Evolutionary conservation across 768 basidiomycete species (phyloP), one percentile per base, ranked within the genome.

Genomic region (Mycena polygramma): DNA sequence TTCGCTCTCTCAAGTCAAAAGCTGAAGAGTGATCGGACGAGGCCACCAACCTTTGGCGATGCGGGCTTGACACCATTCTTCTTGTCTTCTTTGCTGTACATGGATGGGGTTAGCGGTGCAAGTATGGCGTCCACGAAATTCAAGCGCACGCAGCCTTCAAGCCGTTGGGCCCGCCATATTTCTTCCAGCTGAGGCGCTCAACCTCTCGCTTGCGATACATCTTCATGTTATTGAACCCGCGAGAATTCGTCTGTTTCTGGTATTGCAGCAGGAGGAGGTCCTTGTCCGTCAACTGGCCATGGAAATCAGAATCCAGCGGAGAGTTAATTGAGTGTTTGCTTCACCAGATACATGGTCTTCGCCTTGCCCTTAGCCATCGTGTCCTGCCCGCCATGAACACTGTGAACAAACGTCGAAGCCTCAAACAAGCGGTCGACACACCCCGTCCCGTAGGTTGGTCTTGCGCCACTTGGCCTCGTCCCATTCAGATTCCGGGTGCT

Each of bases 401-500:
- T 15, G 10, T 30, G 22, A 14, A 19, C 17, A 9, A 35, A 22
- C 24, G 22, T 20, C 19, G 36, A 14, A 46, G n/a, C 14, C n/a
- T n/a, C 30, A 37, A 55, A 20, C 9, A 51, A 2, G 24, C 17
- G 19, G 49, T 30, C 17, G 35, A 63, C 62, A 49, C 35, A 70
- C 69, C 35, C 58, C 69, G 0, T 70, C 69, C 14, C 51, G 63
- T 2, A 70, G 46, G 37, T 70, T 70, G 45, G 22, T 70, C 37
- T 61, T 70, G 63, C 69, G 62, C 69, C 69, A 70, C 36, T 70
- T 70, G 57, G 7, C 55, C 49, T 70, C 69, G 36, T 70, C 69
- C 69, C 69, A 70, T 43, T 70, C 69, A 7, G 69, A 53, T 63
- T 70, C 69, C 14, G 69, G 63, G 13, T 45, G 62, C 57, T 70